phyloP scores from a whole-genome alignment of 2,329 filamentous ascomycete species.

The Clarireedia sp. region DNA sequence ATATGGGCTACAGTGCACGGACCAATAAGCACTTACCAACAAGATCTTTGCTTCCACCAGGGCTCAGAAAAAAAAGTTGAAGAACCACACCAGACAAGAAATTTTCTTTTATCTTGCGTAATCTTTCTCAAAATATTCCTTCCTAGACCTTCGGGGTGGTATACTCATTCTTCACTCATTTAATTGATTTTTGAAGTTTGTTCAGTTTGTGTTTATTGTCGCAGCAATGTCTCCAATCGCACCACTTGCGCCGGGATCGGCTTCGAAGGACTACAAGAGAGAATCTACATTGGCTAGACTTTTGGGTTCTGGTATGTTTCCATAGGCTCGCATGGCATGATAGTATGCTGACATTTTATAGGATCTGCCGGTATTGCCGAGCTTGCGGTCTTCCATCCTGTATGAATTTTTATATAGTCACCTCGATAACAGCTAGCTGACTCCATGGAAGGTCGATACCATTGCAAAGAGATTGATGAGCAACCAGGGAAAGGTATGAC shows the following conservation, averaged over 20 bases:
- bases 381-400: conserved; percentile 85
- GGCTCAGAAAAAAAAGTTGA: conserved; percentile 8
- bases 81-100: background rate
- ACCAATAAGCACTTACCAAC: background rate
- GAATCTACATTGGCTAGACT: conserved; percentile 86
- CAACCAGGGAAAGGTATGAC: conserved; percentile 70
- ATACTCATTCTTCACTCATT: conserved; percentile 6
- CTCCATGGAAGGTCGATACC: conserved; percentile 70
- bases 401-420: conserved; percentile 34
- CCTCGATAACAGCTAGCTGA: conserved; percentile 19
- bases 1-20: background rate
- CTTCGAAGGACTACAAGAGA: conserved; percentile 57
- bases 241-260: conserved; percentile 28
- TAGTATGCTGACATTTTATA: conserved; percentile 33
- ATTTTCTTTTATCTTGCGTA: conserved; percentile 1
- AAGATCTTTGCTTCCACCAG: background rate
- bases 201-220: conserved; percentile 8
- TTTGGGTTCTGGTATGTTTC: conserved; percentile 71
- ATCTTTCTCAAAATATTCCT: conserved; percentile 2
- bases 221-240: conserved; percentile 26
- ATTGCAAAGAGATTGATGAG: conserved; percentile 99
- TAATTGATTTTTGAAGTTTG: conserved; percentile 3
- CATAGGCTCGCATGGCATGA: background rate
- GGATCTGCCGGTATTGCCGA: conserved; percentile 90
- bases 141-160: background rate